phyloP scores from a whole-genome alignment of 148 eudicot species.

The Diospyros lotus region DNA sequence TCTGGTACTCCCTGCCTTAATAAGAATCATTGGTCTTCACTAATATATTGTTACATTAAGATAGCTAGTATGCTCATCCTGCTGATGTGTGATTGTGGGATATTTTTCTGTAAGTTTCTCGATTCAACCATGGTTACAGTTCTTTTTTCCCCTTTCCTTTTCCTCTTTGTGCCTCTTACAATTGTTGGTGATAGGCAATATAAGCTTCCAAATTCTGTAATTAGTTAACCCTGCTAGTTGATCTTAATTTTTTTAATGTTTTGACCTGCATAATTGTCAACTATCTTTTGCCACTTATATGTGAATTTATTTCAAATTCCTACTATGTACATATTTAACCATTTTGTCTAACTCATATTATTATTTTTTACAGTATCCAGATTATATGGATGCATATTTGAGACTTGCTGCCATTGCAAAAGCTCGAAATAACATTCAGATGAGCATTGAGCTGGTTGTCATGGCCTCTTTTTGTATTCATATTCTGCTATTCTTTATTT shows the following conservation, averaged over 20 bases:
- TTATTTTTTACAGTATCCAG: conserved; percentile 63
- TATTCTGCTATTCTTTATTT: neutral
- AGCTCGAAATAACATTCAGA: conserved; percentile 70
- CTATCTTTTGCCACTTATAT: neutral
- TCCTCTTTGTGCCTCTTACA: no score
- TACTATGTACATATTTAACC: neutral
- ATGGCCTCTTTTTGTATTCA: conserved; percentile 5
- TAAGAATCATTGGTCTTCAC: neutral
- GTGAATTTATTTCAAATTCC: conserved; percentile 5
- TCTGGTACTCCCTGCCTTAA: neutral
- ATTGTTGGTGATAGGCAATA: neutral
- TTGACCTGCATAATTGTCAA: no score
- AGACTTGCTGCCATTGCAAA: conserved; percentile 93
- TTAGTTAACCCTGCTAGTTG: neutral
- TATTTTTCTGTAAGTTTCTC: conserved; percentile 9
- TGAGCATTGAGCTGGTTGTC: conserved; percentile 87
- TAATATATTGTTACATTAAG: neutral
- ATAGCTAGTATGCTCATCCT: neutral
- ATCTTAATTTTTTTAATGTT: no score
- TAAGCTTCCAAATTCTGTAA: neutral
- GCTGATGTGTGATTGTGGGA: conserved; percentile 2
- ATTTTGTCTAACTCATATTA: conserved; percentile 2
- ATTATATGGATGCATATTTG: conserved; percentile 80
- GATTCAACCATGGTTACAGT: neutral
- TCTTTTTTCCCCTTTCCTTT: neutral